Evolutionary conservation across 371 early-diverging fungal species (phyloP), one percentile per base, ranked within the genome.

Genomic region (Mucor velutinosus): DNA sequence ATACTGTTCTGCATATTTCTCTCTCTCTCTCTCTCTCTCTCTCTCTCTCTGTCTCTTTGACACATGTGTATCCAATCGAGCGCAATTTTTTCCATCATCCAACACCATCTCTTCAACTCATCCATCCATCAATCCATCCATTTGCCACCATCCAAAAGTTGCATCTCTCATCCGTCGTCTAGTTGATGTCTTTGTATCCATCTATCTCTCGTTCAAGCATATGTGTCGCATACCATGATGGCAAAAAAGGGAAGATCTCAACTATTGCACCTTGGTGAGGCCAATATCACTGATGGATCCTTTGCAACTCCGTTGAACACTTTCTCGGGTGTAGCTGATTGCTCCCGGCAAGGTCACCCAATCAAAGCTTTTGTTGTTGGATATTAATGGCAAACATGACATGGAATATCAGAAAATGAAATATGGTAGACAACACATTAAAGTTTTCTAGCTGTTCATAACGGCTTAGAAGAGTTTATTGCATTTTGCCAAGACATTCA

Each of bases 71-170:
- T 53, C 53, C 21, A 57, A 57, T 33, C 1, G 3, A 51, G 25
- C 19, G 19, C 23, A 51, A 51, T 51, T 57, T 57, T 55, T 25
- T 29, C 56, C 56, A 30, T 15, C n/a, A 35, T 35, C n/a, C n/a
- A 23, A 8, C 12, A 14, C 2, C n/a, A 23, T 35, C 11, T 25
- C n/a, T 39, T 12, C 10, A 33, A 47, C 64, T 45, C 55, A 67
- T 60, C 62, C 61, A 58, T 64, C 62, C 58, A 60, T 66, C 66
- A 19, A 73, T 73, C 59, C 62, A 72, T 64, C 58, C 51, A 55
- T 58, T 33, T 15, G 41, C 4, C 4, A 5, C 32, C 25, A 25
- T n/a, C 17, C 7, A 49, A 30, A 45, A 17, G 12, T 23, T 39
- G 35, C 29, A 58, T 61, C 41, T 19, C 29, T 33, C 21, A 41